Evolutionary conservation across 495 filamentous ascomycete species (phyloP).

Genomic region (Penicillium macrosclerotiorum): DNA sequence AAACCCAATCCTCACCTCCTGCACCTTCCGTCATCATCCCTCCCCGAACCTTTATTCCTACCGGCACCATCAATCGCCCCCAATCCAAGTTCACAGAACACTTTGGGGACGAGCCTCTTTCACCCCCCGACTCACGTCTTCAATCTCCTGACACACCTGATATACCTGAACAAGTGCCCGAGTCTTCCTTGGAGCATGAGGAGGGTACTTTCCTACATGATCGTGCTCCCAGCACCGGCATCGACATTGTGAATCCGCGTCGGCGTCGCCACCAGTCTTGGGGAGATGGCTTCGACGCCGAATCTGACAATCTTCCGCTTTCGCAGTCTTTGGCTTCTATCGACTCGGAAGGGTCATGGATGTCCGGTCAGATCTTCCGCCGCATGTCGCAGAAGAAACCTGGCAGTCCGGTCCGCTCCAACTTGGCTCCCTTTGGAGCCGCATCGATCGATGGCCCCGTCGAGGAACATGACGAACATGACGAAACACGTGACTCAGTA

Average conservation of each 20-base stretch:
- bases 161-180: conserved; percentile 34
- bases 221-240: conserved; percentile 24
- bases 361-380: conserved; percentile 66
- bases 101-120: conserved; percentile 78
- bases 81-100: conserved; percentile 94
- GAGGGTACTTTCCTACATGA: conserved; percentile 18
- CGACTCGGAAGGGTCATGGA: conserved; percentile 90
- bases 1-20: conserved; percentile 37
- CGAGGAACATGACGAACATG: conserved; percentile 35
- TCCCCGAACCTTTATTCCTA: conserved; percentile 44
- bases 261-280: conserved; percentile 34
- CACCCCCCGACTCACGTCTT: conserved; percentile 75
- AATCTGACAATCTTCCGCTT: conserved; percentile 43
- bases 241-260: conserved; percentile 28
- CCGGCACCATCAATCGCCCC: conserved; percentile 65
- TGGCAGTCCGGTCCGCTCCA: conserved; percentile 44
- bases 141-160: conserved; percentile 58
- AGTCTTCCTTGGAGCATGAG: conserved; percentile 27
- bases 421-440: conserved; percentile 39
- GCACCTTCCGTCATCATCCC: conserved; percentile 27
- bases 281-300: conserved; percentile 35
- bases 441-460: conserved; percentile 13
- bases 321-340: conserved; percentile 80
- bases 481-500: conserved; percentile 23
- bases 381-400: conserved; percentile 46